Conservation (phyloP, 768 basidiomycete species). For the Phylloporus sp. region DNA sequence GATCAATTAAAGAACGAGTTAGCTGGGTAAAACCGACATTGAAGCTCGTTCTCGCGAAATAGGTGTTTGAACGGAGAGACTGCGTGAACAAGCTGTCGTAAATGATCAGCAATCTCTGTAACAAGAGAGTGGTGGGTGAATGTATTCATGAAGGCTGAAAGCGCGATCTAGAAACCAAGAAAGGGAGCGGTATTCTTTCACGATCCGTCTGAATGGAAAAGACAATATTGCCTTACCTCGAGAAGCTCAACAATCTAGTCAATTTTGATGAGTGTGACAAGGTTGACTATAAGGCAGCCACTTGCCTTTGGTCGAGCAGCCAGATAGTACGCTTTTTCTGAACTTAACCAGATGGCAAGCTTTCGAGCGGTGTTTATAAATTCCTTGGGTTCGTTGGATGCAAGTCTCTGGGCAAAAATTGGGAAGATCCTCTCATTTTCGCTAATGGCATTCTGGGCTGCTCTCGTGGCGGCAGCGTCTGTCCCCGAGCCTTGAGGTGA, state of each 20-base stretch:
- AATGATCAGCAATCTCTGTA: conserved; percentile 3
- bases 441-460: conserved; percentile 19
- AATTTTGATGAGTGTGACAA: conserved; percentile 2
- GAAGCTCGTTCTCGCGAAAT: conserved; percentile 23
- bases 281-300: background rate
- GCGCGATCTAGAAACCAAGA: conserved; percentile 19
- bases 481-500: background rate
- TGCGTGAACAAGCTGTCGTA: conserved; percentile 18
- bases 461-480: conserved; percentile 11
- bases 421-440: conserved; percentile 38
- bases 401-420: conserved; percentile 32
- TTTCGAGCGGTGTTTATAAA: conserved; percentile 29
- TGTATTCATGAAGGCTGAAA: conserved; percentile 10
- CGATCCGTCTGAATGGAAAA: background rate
- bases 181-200: background rate
- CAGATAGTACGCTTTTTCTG: conserved; percentile 50
- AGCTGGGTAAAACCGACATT: conserved; percentile 11
- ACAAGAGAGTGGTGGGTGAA: conserved; percentile 3
- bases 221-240: conserved; percentile 36
- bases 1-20: background rate
- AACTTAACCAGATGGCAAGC: conserved; percentile 43
- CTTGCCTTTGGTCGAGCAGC: conserved; percentile 47
- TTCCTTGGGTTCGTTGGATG: conserved; percentile 24
- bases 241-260: conserved; percentile 49
- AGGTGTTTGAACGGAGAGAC: conserved; percentile 17